These are phyloP conservation scores for Monascus purpureus DNA, from an alignment of 495 filamentous ascomycete genomes.

Conservation along the genomic window DNA sequence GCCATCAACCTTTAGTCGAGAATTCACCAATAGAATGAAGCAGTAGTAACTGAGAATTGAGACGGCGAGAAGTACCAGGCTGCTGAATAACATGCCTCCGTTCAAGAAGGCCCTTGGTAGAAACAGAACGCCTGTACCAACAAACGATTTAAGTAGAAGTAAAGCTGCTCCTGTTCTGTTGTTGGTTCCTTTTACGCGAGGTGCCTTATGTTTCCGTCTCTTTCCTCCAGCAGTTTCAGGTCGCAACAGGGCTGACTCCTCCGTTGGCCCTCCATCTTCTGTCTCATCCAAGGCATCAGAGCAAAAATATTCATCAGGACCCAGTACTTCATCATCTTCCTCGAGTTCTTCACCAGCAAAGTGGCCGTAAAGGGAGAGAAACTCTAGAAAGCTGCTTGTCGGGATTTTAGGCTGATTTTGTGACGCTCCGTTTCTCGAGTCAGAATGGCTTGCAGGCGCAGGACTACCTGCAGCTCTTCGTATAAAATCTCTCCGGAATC, in stretches of 20 bases:
- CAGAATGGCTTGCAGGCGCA: constrained; percentile 33
- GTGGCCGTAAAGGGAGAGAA: constrained; percentile 86
- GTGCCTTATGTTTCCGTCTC: constrained; percentile 55
- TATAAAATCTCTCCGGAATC: constrained; percentile 81
- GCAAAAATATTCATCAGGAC: constrained; percentile 73
- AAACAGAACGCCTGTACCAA: constrained; percentile 95
- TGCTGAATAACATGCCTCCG: constrained; percentile 95
- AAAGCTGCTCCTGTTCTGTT: constrained; percentile 60
- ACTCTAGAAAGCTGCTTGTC: constrained; percentile 88
- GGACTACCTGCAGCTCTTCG: constrained; percentile 52
- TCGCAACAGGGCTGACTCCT: constrained; percentile 68
- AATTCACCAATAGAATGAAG: constrained; percentile 83
- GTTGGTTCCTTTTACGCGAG: constrained; percentile 55
- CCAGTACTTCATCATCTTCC: constrained; percentile 81
- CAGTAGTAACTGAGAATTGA: constrained; percentile 85
- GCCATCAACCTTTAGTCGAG: constrained; percentile 66
- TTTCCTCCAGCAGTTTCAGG: constrained; percentile 47
- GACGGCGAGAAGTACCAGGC: constrained; percentile 70
- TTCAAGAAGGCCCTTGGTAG: constrained; percentile 86
- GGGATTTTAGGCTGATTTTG: constrained; percentile 48
- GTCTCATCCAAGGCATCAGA: constrained; percentile 49
- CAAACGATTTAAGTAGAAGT: constrained; percentile 88
- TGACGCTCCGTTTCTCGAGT: constrained; percentile 21
- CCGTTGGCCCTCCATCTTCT: constrained; percentile 58
- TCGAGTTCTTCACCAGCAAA: constrained; percentile 94